Conservation (phyloP, 2,329 filamentous ascomycete species). For the Chaetoscypha palmicola region DNA sequence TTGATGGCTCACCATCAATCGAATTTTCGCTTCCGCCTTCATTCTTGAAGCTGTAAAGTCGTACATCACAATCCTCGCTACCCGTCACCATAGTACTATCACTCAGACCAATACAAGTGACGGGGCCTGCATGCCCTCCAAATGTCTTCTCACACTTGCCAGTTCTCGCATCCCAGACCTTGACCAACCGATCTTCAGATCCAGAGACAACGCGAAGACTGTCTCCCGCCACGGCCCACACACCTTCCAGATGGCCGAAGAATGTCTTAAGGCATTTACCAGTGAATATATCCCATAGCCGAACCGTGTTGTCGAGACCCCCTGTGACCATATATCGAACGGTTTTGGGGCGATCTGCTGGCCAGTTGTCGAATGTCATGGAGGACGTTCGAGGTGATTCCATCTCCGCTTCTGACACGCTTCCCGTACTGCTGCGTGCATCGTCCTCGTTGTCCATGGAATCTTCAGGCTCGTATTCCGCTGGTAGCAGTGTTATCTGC, state of each 20-base stretch:
- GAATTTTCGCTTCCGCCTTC: slow-evolving; percentile 11
- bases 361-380: slow-evolving; percentile 43
- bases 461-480: slow-evolving; percentile 85
- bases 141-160: slow-evolving; percentile 91
- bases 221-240: slow-evolving; percentile 89
- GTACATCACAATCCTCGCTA: slow-evolving; percentile 86
- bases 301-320: slow-evolving; percentile 83
- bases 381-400: slow-evolving; percentile 9
- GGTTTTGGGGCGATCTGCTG: slow-evolving; percentile 62
- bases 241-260: slow-evolving; percentile 93
- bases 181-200: slow-evolving; percentile 89
- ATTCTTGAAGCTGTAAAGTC: slow-evolving; percentile 65
- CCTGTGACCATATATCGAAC: slow-evolving; percentile 90
- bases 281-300: slow-evolving; percentile 82
- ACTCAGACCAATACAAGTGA: slow-evolving; percentile 87
- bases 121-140: slow-evolving; percentile 81
- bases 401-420: slow-evolving; percentile 10
- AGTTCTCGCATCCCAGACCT: slow-evolving; percentile 88
- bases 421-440: slow-evolving; percentile 32
- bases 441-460: slow-evolving; percentile 51
- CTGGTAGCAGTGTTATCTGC: slow-evolving; percentile 76
- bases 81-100: slow-evolving; percentile 86
- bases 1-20: background rate
- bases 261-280: slow-evolving; percentile 83
- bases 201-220: slow-evolving; percentile 82